A percentile compares a stretch with the other conserved stretches of the same genome.
phyloP scores from a whole-genome alignment of 345 rosid species.

The Citrus glauca region DNA sequence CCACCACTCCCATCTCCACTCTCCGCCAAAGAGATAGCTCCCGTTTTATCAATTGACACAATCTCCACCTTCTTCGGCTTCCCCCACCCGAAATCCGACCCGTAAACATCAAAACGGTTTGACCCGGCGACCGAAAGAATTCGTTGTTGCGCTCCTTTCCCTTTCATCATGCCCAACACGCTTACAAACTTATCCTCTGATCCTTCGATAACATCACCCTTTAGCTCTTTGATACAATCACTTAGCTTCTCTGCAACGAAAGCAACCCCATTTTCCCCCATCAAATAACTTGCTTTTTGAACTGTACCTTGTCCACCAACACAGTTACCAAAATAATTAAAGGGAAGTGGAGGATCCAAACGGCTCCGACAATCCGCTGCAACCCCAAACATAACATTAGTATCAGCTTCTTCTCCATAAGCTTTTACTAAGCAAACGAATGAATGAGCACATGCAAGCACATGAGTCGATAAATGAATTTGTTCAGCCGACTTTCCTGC shows the following conservation, averaged over 20 bases:
- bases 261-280: not conserved
- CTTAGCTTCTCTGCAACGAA: not conserved
- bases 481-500: not conserved
- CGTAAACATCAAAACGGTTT: not conserved
- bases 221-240: not conserved
- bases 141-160: not conserved
- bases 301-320: not conserved
- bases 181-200: not conserved
- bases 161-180: not conserved
- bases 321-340: constrained; percentile 31
- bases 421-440: constrained; percentile 19
- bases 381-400: constrained; percentile 5
- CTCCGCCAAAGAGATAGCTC: not conserved
- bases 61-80: not conserved
- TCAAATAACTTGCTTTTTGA: not conserved
- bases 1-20: not conserved
- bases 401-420: not conserved
- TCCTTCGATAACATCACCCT: not conserved
- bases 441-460: constrained; percentile 14
- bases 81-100: not conserved
- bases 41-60: not conserved
- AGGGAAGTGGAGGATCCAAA: constrained; percentile 16
- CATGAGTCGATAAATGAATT: constrained; percentile 29
- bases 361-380: constrained; percentile 28
- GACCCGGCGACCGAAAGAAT: not conserved